These are phyloP conservation scores for Suhomyces faveliae DNA, from an alignment of 805 yeast genomes.

Conservation along the genomic window DNA sequence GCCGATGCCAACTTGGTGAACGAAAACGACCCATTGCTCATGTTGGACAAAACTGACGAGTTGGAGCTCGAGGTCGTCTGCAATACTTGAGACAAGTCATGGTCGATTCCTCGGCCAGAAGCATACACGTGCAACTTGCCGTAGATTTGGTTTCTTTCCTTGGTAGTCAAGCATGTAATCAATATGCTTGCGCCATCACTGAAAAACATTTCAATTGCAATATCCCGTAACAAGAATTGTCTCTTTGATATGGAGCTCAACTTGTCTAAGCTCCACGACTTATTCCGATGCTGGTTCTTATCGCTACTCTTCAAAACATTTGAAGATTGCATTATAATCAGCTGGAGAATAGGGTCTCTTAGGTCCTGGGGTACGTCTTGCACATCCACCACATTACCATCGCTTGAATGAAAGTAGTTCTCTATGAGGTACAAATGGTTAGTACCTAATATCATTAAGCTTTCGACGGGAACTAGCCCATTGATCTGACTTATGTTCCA, in stretches of 20 bases:
- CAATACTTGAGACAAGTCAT: constrained; percentile 54
- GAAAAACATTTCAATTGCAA: constrained; percentile 76
- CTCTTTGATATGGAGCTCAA: constrained; percentile 68
- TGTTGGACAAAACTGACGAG: constrained; percentile 1
- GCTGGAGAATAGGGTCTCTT: constrained; percentile 67
- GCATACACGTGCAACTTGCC: constrained; percentile 48
- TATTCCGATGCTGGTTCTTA: constrained; percentile 43
- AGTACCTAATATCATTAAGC: constrained; percentile 68
- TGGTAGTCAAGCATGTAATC: constrained; percentile 57
- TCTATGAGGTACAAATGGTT: constrained; percentile 66
- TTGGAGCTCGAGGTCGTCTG: constrained; percentile 28
- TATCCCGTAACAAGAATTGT: constrained; percentile 74
- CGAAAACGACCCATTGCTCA: constrained; percentile 24
- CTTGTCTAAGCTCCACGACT: constrained; percentile 59
- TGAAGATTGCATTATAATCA: constrained; percentile 53
- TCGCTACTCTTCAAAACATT: constrained; percentile 21
- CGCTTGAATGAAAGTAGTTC: constrained; percentile 58
- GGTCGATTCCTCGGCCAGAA: constrained; percentile 50
- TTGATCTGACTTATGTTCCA: constrained; percentile 75
- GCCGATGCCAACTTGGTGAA: constrained; percentile 13
- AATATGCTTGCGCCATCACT: constrained; percentile 69
- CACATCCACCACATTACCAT: constrained; percentile 57
- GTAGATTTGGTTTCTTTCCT: constrained; percentile 57
- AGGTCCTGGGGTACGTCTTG: constrained; percentile 60
- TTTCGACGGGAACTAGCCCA: constrained; percentile 76